phyloP scores from a whole-genome alignment of 1,284 basidiomycete species.

The Ustilago xerochloae region DNA sequence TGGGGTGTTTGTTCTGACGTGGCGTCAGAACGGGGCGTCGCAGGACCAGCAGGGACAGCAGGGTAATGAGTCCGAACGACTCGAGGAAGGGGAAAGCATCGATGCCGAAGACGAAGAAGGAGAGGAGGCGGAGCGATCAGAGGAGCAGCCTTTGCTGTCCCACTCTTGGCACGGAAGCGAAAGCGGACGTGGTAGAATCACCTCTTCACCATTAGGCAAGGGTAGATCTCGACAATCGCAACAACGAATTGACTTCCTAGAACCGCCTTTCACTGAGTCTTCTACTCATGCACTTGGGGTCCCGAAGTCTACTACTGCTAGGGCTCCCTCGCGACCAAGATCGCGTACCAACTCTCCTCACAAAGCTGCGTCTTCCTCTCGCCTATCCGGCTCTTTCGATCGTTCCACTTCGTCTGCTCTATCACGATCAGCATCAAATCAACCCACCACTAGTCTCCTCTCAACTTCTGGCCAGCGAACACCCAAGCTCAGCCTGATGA shows the following conservation, averaged over 20 bases:
- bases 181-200: not conserved
- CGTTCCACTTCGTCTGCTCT: constrained; percentile 6
- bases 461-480: constrained; percentile 19
- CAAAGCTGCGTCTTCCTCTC: not conserved
- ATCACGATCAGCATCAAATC: constrained; percentile 29
- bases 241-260: constrained; percentile 14
- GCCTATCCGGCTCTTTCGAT: constrained; percentile 32
- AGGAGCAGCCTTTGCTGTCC: constrained; percentile 15
- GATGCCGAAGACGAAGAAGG: not conserved
- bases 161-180: constrained; percentile 22
- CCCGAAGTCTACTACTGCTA: no score
- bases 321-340: constrained; percentile 16
- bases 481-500: constrained; percentile 35
- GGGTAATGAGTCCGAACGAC: no score
- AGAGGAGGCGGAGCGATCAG: not conserved
- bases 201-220: not conserved
- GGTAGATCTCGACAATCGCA: not conserved
- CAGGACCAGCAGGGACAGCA: not conserved
- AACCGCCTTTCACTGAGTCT: constrained; percentile 5
- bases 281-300: no score
- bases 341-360: constrained; percentile 44
- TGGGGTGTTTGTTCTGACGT: constrained; percentile 77
- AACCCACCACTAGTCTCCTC: constrained; percentile 4
- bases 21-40: constrained; percentile 18
- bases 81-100: not conserved